Evolutionary conservation across 1,139 yeast species (phyloP), one percentile per base, ranked within the genome.

Genomic region (Zhuliangozyma blackwelliae): DNA sequence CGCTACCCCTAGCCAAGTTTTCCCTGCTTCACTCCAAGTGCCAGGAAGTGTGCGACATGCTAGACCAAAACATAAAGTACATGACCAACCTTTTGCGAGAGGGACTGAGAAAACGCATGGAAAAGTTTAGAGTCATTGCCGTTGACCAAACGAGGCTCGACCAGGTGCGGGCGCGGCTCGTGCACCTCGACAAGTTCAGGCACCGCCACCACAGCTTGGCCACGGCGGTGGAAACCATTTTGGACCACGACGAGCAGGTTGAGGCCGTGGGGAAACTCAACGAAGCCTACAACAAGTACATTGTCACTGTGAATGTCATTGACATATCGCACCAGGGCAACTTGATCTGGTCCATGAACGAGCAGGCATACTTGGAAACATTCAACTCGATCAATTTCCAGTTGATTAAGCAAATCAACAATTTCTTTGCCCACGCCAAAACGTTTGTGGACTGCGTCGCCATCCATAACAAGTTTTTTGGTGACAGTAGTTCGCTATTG

Each of bases 41-140:
- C 16, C 46, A 50, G 27, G 51, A 54, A 7, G 42, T 61, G 3
- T 55, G 65, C 30, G 43, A 41, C 5, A 44, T 51, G 7, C 55
- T 69, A 8, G 73, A 68, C 29, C 51, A 49, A 30, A 65, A 65
- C 43, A 45, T 67, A 28, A 68, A 68, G 40, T 59, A 54, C 36
- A 57, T 64, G 59, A 54, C 63, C 9, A 69, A 67, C 38, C 55
- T 85, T 34, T 74, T 88, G 0, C 71, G 97, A 45, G 97, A 89
- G 46, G 60, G 85, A 10, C 65, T 85, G 27, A 68, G 97, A 42
- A 86, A 81, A 51, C 65, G 95, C 33, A 77, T 79, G 11, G 95
- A 86, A 40, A 81, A 79, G 45, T 84, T 84, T 52, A 72, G 83
- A 25, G 73, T 82, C 22, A 75, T 87, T 12, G 74, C 81, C 44